Evolutionary conservation across 2,329 filamentous ascomycete genomes (phyloP).

Genomic region (Nannizzia gypsea): DNA sequence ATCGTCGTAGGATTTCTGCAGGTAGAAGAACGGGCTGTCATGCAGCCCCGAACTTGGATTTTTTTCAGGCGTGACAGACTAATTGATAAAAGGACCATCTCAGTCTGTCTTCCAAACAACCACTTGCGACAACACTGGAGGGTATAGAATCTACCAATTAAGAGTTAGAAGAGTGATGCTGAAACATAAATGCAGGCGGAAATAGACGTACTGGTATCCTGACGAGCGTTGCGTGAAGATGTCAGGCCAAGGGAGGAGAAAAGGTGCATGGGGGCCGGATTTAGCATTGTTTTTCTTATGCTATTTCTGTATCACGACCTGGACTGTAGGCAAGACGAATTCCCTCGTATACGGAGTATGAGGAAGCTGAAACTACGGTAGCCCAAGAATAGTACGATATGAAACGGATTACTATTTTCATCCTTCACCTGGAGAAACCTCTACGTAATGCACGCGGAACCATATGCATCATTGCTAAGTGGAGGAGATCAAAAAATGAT

Average conservation of each 20-base stretch:
- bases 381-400: not conserved
- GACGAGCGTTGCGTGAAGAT: not conserved
- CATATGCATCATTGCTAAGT: not conserved
- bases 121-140: not conserved
- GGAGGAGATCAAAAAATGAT: not conserved
- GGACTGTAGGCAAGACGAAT: not conserved
- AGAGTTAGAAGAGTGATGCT: not conserved
- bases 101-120: not conserved
- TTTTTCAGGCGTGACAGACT: not conserved
- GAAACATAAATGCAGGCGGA: not conserved
- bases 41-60: not conserved
- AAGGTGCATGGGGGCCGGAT: not conserved
- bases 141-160: not conserved
- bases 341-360: not conserved
- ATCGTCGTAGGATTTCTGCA: not conserved
- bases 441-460: not conserved
- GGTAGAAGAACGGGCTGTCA: not conserved
- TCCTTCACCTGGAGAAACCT: not conserved
- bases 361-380: not conserved
- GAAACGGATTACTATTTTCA: conserved; percentile 1
- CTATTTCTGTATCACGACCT: not conserved
- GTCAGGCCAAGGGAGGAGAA: not conserved
- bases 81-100: not conserved
- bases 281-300: not conserved
- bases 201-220: not conserved